A percentile compares a stretch with the other conserved stretches of the same genome.
Conservation (phyloP, 306 rosid genomes). For the Cotoneaster glaucophyllus region DNA sequence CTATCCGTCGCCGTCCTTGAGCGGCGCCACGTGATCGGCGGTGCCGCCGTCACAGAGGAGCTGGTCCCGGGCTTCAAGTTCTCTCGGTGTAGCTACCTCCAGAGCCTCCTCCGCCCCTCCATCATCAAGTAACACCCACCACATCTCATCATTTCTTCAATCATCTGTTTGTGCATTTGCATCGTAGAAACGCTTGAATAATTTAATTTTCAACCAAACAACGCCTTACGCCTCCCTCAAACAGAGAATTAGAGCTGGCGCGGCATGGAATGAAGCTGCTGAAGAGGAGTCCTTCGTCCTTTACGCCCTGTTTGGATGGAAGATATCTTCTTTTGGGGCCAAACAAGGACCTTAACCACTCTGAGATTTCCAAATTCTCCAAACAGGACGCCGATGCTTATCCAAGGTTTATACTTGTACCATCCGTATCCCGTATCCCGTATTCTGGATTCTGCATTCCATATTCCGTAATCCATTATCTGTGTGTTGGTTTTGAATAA, state of each 20-base stretch:
- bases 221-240: not conserved
- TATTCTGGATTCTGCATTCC: not conserved
- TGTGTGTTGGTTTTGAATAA: not conserved
- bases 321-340: constrained; percentile 78
- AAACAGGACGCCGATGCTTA: constrained; percentile 66
- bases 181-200: not conserved
- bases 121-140: constrained; percentile 39
- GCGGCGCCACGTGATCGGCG: constrained; percentile 84
- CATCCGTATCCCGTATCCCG: not conserved
- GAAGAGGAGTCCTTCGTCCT: constrained; percentile 78
- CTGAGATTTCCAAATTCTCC: constrained; percentile 86
- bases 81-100: constrained; percentile 91
- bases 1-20: constrained; percentile 94
- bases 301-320: constrained; percentile 91
- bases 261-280: constrained; percentile 82
- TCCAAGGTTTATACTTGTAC: constrained; percentile 41
- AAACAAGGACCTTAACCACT: constrained; percentile 52
- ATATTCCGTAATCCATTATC: not conserved
- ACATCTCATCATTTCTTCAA: not conserved
- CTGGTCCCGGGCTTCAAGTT: constrained; percentile 82
- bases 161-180: not conserved
- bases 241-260: constrained; percentile 61
- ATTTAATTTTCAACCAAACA: not conserved
- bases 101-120: constrained; percentile 84
- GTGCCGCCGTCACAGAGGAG: constrained; percentile 89